phyloP scores from a whole-genome alignment of 2,329 filamentous ascomycete genomes.

The Colletotrichum falcatum region DNA sequence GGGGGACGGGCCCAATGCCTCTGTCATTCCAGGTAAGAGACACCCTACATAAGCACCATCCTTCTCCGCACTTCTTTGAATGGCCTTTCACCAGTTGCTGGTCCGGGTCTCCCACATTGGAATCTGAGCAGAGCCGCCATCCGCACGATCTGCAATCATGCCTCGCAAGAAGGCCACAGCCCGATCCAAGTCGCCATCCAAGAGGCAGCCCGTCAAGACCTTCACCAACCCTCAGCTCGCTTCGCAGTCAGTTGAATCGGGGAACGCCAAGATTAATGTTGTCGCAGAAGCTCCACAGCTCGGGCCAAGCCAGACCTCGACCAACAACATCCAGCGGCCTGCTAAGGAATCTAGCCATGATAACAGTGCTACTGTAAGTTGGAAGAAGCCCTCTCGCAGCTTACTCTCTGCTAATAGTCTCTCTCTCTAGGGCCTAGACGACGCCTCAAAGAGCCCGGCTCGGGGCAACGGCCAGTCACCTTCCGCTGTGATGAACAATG shows the following conservation, averaged over 20 bases:
- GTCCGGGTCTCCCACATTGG: neutral
- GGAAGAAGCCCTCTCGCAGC: neutral
- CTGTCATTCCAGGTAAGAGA: conserved; percentile 37
- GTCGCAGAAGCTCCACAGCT: conserved; percentile 41
- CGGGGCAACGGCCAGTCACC: conserved; percentile 12
- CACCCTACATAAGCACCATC: conserved; percentile 22
- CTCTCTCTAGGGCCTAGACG: conserved; percentile 21
- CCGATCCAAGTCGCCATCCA: conserved; percentile 29
- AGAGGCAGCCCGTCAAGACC: conserved; percentile 25
- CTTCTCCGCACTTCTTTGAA: conserved; percentile 10
- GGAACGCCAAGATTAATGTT: conserved; percentile 34
- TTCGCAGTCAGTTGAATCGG: conserved; percentile 24
- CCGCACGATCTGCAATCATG: conserved; percentile 24
- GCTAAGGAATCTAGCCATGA: conserved; percentile 31
- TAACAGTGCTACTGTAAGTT: conserved; percentile 25
- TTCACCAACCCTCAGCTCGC: conserved; percentile 37
- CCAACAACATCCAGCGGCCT: conserved; percentile 10
- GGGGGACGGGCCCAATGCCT: conserved; percentile 37
- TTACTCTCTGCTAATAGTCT: neutral
- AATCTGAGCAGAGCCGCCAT: conserved; percentile 3
- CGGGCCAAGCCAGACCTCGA: conserved; percentile 20
- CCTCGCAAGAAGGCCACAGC: conserved; percentile 38
- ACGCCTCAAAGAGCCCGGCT: conserved; percentile 26
- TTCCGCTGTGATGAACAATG: conserved; percentile 20
- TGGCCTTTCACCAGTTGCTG: neutral